phyloP scores from a whole-genome alignment of 176 grass and related monocot species.

The Poa annua region DNA sequence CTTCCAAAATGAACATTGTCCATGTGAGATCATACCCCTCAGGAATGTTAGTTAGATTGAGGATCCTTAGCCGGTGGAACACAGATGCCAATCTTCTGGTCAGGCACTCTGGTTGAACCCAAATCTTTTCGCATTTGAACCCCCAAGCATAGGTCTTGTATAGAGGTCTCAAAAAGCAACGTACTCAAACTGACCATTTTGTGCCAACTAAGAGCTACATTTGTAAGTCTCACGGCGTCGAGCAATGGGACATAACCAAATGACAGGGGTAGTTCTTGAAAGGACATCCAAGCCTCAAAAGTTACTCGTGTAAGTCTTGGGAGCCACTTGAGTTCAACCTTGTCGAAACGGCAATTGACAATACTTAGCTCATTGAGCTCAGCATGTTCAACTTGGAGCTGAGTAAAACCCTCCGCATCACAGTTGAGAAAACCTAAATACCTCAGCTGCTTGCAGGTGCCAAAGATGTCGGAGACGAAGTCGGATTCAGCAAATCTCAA shows the following conservation, averaged over 20 bases:
- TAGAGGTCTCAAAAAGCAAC: background rate
- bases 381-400: background rate
- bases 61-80: background rate
- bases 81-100: background rate
- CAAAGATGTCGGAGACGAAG: too few species aligned
- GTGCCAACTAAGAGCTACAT: background rate
- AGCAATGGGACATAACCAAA: background rate
- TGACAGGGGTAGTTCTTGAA: background rate
- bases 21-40: background rate
- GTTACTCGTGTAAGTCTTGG: background rate
- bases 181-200: background rate
- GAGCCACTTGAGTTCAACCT: background rate
- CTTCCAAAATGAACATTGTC: background rate
- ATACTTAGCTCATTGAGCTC: background rate
- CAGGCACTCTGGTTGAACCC: background rate
- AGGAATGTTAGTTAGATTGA: background rate
- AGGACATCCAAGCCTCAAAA: background rate
- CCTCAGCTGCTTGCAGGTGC: background rate
- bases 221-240: background rate
- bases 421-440: background rate
- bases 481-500: too few species aligned
- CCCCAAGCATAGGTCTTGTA: background rate
- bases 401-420: background rate
- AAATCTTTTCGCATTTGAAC: background rate
- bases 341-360: background rate